phyloP scores from a whole-genome alignment of 371 early-diverging fungal species.

The Fennellomyces sp. region DNA sequence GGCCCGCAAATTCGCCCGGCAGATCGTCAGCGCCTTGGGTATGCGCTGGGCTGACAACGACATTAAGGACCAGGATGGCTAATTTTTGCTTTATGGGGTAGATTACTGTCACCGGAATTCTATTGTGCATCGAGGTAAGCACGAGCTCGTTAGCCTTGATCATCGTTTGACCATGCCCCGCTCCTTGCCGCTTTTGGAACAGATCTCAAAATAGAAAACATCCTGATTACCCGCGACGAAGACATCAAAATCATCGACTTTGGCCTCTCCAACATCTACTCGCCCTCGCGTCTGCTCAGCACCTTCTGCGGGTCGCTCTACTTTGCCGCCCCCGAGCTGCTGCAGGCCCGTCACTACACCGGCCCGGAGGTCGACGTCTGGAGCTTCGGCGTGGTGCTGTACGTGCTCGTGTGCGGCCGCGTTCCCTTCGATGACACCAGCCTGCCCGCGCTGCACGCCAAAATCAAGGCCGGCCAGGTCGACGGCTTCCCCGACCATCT shows the following conservation, averaged over 20 bases:
- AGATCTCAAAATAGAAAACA: constrained; percentile 95
- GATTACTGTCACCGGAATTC: constrained; percentile 68
- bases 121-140: constrained; percentile 70
- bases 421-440: constrained; percentile 88
- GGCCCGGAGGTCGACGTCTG: constrained; percentile 95
- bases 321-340: constrained; percentile 86
- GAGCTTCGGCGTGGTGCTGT: constrained; percentile 90
- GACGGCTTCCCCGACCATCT: constrained; percentile 49
- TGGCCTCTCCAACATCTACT: constrained; percentile 87
- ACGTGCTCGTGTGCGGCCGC: constrained; percentile 80
- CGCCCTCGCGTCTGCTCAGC: constrained; percentile 59
- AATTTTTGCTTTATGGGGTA: constrained; percentile 6
- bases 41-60: constrained; percentile 2
- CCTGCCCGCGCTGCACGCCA: constrained; percentile 63
- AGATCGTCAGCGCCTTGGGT: constrained; percentile 82
- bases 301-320: constrained; percentile 89
- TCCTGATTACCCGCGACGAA: constrained; percentile 65
- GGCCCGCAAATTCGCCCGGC: constrained; percentile 76
- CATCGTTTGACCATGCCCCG: constrained; percentile 25
- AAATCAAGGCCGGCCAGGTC: constrained; percentile 61
- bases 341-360: constrained; percentile 78
- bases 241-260: constrained; percentile 81
- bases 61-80: background rate
- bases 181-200: constrained; percentile 70
- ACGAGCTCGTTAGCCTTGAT: constrained; percentile 15